Evolutionary conservation across 768 basidiomycete genomes (phyloP).

Genomic region (Auriculariales sp.): DNA sequence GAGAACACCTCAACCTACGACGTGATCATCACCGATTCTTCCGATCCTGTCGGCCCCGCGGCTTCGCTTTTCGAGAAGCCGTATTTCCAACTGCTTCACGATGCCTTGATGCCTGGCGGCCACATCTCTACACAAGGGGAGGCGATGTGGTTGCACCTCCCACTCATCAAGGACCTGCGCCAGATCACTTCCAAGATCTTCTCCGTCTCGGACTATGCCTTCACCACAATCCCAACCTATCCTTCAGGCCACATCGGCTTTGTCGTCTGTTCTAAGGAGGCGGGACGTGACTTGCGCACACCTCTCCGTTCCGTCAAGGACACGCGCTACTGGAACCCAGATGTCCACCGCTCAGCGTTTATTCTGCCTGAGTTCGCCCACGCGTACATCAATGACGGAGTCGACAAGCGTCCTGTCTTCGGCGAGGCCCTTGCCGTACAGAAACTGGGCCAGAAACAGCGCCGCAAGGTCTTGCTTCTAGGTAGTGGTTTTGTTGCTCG

Average conservation of each 20-base stretch:
- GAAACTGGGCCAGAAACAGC: constrained; percentile 36
- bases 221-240: constrained; percentile 94
- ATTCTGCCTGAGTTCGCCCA: constrained; percentile 87
- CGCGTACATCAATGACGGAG: constrained; percentile 55
- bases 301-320: constrained; percentile 57
- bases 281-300: constrained; percentile 46
- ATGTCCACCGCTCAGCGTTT: constrained; percentile 73
- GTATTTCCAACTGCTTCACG: constrained; percentile 89
- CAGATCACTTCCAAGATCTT: constrained; percentile 60
- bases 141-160: constrained; percentile 87
- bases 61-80: constrained; percentile 89
- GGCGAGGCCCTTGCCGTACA: constrained; percentile 33
- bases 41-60: constrained; percentile 94
- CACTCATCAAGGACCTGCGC: constrained; percentile 66
- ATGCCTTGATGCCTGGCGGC: constrained; percentile 79
- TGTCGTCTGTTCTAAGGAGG: constrained; percentile 72
- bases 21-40: constrained; percentile 97
- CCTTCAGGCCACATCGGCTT: constrained; percentile 98
- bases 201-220: constrained; percentile 77
- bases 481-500: constrained; percentile 92
- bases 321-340: constrained; percentile 75
- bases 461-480: constrained; percentile 60
- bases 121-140: constrained; percentile 94
- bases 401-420: constrained; percentile 58
- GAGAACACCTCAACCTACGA: constrained; percentile 83